Percentiles rank a stretch among this genome's conserved stretches.
phyloP scores from a whole-genome alignment of 2,329 filamentous ascomycete genomes.

The Trichoderma sp. region DNA sequence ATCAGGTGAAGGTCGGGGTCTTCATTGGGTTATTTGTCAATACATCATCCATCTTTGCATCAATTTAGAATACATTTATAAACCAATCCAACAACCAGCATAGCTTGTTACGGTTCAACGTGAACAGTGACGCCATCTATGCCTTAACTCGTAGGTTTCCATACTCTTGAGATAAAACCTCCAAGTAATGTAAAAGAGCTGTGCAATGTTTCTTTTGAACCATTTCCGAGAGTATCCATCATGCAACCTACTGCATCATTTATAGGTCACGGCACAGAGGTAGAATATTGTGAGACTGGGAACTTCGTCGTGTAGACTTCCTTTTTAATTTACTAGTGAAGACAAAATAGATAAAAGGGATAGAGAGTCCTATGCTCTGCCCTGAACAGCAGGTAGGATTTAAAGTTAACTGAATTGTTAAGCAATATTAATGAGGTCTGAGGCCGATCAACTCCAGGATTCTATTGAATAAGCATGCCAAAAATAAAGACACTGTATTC shows the following conservation, averaged over 20 bases:
- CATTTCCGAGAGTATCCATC: not conserved
- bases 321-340: not conserved
- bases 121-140: not conserved
- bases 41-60: conserved; percentile 11
- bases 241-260: not conserved
- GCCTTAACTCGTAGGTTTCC: not conserved
- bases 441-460: not conserved
- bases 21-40: conserved; percentile 14
- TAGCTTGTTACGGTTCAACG: not conserved
- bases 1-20: not conserved
- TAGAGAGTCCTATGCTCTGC: not conserved
- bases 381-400: not conserved
- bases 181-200: not conserved
- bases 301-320: not conserved
- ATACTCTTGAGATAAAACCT: not conserved
- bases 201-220: not conserved
- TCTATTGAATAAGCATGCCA: not conserved
- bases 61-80: conserved; percentile 7
- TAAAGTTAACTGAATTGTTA: not conserved
- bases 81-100: not conserved
- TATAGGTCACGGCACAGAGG: not conserved
- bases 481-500: not conserved
- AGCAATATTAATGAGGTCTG: not conserved
- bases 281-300: not conserved
- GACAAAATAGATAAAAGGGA: not conserved